Evolutionary conservation across 2,329 filamentous ascomycete genomes (phyloP), one percentile per base, ranked within the genome.

Genomic region (Zymoseptoria crescenta): DNA sequence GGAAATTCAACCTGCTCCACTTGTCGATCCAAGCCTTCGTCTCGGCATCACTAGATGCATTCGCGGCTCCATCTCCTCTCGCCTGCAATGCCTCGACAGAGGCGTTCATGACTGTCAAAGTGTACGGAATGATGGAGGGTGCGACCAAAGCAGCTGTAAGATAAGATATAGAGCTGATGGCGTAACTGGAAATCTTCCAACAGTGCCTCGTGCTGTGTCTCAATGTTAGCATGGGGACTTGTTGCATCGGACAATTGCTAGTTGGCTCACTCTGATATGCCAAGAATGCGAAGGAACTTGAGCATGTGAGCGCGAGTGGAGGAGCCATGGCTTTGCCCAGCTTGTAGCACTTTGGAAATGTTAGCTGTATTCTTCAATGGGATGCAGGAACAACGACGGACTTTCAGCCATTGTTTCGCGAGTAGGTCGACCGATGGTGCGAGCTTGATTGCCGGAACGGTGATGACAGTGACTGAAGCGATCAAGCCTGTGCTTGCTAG

Each of bases 121-220:
- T 72, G 58, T 60, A 72, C 6, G 68, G 68, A 20, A 70, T 64
- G 24, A 70, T 68, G 1, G 53, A 53, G 0, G 66, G 63, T 1
- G 67, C 52, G 8, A 65, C 29, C 7, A 67, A 57, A 9, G 64
- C 64, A 28, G 69, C 66, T 20, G 60, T 49, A 9, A 57, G 54
- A 56, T 49, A 9, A 57, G 54, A 56, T 67, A 70, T 19, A 71
- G 62, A 13, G 55, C 56, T 53, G 61, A 61, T 10, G 59, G 59
- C 13, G 63, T 58, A 19, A 62, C 50, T 9, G 56, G 19, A 50
- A 58, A 64, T 28, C 48, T 62, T 58, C 59, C 60, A 27, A 29
- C 21, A 20, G 59, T 45, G 5, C 56, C 52, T 45, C 55, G 61
- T 8, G 57, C 60, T 64, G 20, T 24, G 28, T 6, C 13, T 16